phyloP scores from a whole-genome alignment of 23 red algal species.

The Gracilariopsis chorda region DNA sequence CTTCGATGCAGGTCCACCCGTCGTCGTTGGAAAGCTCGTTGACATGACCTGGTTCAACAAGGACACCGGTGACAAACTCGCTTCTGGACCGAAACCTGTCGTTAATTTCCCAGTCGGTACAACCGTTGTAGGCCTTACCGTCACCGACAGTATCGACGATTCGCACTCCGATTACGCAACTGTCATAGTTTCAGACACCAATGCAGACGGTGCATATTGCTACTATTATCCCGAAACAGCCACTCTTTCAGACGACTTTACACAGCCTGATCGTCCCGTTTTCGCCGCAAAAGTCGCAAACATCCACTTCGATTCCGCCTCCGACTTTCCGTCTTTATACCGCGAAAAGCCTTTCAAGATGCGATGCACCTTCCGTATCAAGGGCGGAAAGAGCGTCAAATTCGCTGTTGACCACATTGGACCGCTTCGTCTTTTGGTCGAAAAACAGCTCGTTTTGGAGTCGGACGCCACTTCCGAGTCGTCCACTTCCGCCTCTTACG shows the following conservation, averaged over 20 bases:
- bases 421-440: slow-evolving; percentile 19
- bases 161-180: slow-evolving; percentile 57
- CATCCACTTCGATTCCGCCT: slow-evolving; percentile 17
- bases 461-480: not conserved
- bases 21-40: slow-evolving; percentile 49
- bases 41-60: slow-evolving; percentile 56
- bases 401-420: slow-evolving; percentile 46
- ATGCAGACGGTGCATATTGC: slow-evolving; percentile 36
- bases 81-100: slow-evolving; percentile 12
- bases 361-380: slow-evolving; percentile 46
- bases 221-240: slow-evolving; percentile 53
- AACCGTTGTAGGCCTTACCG: slow-evolving; percentile 40
- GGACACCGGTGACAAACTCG: slow-evolving; percentile 37
- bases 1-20: slow-evolving; percentile 41
- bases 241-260: slow-evolving; percentile 12
- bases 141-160: slow-evolving; percentile 59
- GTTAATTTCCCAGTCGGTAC: slow-evolving; percentile 45
- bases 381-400: not conserved
- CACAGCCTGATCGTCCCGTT: slow-evolving; percentile 11
- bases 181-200: slow-evolving; percentile 47
- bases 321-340: slow-evolving; percentile 7
- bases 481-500: not conserved
- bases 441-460: slow-evolving; percentile 15
- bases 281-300: slow-evolving; percentile 9
- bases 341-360: slow-evolving; percentile 19